Base-by-base conservation (phyloP, 2,329 filamentous ascomycete genomes). In the Amauroascus verrucosus region DNA sequence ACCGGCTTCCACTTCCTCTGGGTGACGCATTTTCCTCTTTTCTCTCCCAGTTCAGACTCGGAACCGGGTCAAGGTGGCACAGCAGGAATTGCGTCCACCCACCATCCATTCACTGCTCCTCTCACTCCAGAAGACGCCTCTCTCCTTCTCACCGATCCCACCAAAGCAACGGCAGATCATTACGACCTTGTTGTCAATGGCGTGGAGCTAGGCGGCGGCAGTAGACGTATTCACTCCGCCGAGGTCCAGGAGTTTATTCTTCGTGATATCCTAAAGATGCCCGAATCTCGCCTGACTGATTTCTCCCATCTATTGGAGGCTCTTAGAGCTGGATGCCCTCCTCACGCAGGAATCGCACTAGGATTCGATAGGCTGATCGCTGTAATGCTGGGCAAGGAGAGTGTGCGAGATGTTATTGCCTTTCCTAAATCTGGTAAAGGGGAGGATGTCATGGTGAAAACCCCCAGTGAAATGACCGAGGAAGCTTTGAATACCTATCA, bases 131-230 rank as follows among this genome's bases (percentile, higher is more conserved):
- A 74, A 3, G 90, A 97, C 64, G 78, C 95, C 14, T 83, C 88
- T 37, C 70, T 88, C 0, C 79, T 97, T 1, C 75, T 82, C 35
- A 82, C 77, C 0, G 77, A 89, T 38, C 91, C 93, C 0, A 75
- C 88, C 0, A 70, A 77, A 45, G 88, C 82, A 1, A 80, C 78
- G 60, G 94, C 86, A 2, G 91, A 95, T 62, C 90, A 95, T 65
- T 98, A 96, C 70, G 93, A 98, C 62, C 81, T 98, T 13, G 91
- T 98, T 0, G 80, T 97, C 61, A 98, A 98, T 65, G 93, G 93
- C 3, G 82, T 95, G 4, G 93, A 98, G 69, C 79, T 98, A 1
- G 93, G 93, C 24, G 93, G 93, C 9, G 94, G 93, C 32, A 95
- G 87, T 67, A 81, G 88, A 13, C 87, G 93, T 77, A 96, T 97